Base-by-base conservation (phyloP, 163 green algal genomes). In the Volvox carteri region DNA sequence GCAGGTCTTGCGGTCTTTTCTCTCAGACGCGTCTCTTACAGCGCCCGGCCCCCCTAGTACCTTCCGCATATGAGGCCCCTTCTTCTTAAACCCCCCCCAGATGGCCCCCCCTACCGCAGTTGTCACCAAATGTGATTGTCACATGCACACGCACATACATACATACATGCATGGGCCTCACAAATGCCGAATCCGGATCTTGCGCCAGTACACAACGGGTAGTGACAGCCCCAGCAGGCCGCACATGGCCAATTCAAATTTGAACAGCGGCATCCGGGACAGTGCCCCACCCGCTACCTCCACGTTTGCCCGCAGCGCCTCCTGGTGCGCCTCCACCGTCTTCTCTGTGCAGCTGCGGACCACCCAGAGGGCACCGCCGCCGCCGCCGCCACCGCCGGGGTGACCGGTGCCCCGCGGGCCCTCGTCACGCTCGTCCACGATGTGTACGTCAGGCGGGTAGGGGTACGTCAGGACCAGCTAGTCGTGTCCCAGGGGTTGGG, bases 141-240 rank as follows among this genome's bases (percentile, higher is more conserved):
- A 60, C 16, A 60, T 16, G 16, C 50, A 60, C 12, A 60, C 16
- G 12, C 7, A 65, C 28, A 65, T 65, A 65, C 28, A 65, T 65
- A 65, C 28, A 65, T 12, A 65, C 7, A 65, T 65, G 50, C 50
- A n/a, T n/a, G n/a, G n/a, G n/a, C 3, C n/a, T 88, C 77, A 92
- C 65, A 92, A 56, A 65, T 92, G 83, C 12, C 83, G 83, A 28
- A 89, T 87, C 35, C 88, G 78, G n/a, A 91, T 92, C 85, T 92
- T 92, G 37, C 90, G 78, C 90, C 90, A 92, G 48, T 91, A 92
- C 85, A 92, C 90, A 58, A 92, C 85, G 2, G 90, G 90, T 86
- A 92, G 85, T 37, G 90, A 62, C 56, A 90, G 19, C 14, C 76
- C 90, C 72, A 92, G 60, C 58, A 92, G 39, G 19, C 33, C 16